Evolutionary conservation across 208 protist genomes (phyloP).

Genomic region (Wallacemonas rigidus): DNA sequence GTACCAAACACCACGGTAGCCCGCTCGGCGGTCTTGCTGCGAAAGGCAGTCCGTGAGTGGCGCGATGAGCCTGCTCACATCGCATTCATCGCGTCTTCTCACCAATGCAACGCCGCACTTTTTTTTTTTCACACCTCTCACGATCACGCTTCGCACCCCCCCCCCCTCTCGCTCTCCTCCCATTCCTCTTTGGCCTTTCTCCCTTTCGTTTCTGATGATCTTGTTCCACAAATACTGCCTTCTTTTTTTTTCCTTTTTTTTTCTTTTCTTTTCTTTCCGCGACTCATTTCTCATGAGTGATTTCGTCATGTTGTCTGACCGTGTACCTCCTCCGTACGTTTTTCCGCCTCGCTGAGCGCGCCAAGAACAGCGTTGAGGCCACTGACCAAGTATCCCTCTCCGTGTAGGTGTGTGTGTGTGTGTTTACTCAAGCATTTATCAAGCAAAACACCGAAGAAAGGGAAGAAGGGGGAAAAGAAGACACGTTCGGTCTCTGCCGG

Average conservation of each 20-base stretch:
- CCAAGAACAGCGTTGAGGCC: too few relatives aligned
- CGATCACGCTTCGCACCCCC: not conserved
- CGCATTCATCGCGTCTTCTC: not conserved
- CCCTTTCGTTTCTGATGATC: not conserved
- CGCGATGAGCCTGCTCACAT: too few relatives aligned
- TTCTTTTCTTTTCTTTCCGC: slow-evolving; percentile 2
- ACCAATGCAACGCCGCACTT: not conserved
- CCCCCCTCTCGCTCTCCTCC: not conserved
- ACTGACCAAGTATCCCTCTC: too few relatives aligned
- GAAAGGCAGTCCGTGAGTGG: too few relatives aligned
- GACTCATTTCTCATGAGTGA: too few relatives aligned
- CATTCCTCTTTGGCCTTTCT: not conserved
- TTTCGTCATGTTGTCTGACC: too few relatives aligned
- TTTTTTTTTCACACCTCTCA: slow-evolving; percentile 19
- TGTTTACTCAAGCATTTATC: not conserved
- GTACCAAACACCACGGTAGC: too few relatives aligned
- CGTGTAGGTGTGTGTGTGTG: not conserved
- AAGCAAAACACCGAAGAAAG: not conserved
- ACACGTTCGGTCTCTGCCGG: too few relatives aligned
- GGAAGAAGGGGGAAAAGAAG: not conserved
- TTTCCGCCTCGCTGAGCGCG: too few relatives aligned
- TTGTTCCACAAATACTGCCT: not conserved
- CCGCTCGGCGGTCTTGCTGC: too few relatives aligned
- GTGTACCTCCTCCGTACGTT: too few relatives aligned
- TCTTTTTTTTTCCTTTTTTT: not conserved